Evolutionary conservation across 176 grass and related monocot genomes (phyloP).

Genomic region (Triticum urartu): DNA sequence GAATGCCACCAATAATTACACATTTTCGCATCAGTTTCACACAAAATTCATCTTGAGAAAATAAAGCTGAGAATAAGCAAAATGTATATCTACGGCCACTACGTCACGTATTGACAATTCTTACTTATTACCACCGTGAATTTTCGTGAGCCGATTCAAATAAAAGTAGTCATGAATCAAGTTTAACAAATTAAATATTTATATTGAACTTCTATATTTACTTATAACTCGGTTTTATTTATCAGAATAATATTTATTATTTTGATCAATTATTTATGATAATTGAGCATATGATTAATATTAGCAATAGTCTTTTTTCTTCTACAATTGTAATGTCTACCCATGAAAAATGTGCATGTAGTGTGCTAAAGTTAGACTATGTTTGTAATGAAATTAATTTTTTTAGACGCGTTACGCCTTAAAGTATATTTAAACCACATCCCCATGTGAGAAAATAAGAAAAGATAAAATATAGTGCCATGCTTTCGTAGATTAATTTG

Average conservation of each 20-base stretch:
- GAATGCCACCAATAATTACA: too few species aligned
- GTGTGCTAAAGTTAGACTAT: not conserved
- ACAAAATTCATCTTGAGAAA: too few species aligned
- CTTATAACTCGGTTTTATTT: not conserved
- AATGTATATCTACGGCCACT: accelerated
- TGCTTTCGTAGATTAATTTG: not conserved
- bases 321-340: not conserved
- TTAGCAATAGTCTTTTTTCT: not conserved
- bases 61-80: too few species aligned
- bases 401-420: not conserved
- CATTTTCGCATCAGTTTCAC: too few species aligned
- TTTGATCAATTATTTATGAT: not conserved
- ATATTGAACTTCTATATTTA: not conserved
- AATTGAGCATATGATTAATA: not conserved
- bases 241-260: not conserved
- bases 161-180: accelerated
- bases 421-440: not conserved
- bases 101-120: accelerated
- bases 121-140: too few species aligned
- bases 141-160: not conserved
- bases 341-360: not conserved
- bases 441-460: not conserved
- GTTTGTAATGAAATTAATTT: not conserved
- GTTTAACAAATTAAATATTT: not conserved
- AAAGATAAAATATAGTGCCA: not conserved